Conservation (phyloP, 75 land plant genomes). For the Picea glauca region DNA sequence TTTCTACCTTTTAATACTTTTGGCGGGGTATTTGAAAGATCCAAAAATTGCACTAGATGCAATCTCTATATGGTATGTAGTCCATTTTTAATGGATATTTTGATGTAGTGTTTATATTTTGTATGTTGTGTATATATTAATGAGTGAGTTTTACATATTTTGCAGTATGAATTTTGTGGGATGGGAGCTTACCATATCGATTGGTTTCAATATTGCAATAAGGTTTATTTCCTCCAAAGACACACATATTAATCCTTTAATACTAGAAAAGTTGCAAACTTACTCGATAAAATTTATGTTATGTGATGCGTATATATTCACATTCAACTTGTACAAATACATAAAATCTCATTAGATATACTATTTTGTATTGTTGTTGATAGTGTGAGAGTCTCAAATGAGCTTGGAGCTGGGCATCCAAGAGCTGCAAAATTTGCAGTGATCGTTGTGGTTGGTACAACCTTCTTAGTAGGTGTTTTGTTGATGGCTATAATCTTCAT, state of each 20-base stretch:
- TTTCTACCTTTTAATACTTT: conserved; percentile 22
- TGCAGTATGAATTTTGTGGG: conserved; percentile 4
- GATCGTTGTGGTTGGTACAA: conserved; percentile 15
- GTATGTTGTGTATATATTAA: not conserved
- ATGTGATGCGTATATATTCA: too few relatives aligned
- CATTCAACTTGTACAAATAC: too few relatives aligned
- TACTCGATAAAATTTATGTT: too few relatives aligned
- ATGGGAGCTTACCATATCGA: conserved; percentile 2
- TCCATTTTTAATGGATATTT: not conserved
- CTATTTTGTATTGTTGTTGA: not conserved
- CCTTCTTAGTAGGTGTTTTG: conserved; percentile 17
- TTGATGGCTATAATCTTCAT: conserved; percentile 11
- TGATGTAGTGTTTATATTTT: too few relatives aligned
- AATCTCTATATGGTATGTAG: conserved; percentile 34
- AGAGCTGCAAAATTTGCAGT: conserved; percentile 21
- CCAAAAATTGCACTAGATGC: conserved; percentile 30
- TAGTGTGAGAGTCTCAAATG: conserved; percentile 39
- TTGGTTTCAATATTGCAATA: conserved; percentile 10
- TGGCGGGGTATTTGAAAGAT: conserved; percentile 31
- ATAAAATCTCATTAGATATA: too few relatives aligned
- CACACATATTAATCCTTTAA: not conserved
- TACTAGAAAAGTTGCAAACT: too few relatives aligned
- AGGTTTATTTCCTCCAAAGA: not conserved
- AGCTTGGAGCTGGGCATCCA: conserved; percentile 35
- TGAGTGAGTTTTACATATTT: not conserved